Evolutionary conservation across 768 basidiomycete genomes (phyloP).

Genomic region (Russula sp.): DNA sequence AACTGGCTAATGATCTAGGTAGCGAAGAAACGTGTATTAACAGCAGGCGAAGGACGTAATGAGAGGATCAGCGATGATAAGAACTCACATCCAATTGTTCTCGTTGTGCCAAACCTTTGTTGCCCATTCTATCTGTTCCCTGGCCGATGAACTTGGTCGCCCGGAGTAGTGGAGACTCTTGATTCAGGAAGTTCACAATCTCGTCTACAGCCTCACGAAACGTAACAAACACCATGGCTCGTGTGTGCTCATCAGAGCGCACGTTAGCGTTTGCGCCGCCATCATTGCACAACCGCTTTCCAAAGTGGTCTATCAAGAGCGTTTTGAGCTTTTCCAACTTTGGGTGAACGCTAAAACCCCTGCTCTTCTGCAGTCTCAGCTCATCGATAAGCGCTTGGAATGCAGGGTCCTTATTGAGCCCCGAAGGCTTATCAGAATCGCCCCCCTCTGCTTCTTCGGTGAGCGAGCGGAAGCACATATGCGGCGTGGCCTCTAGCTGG

Average conservation of each 20-base stretch:
- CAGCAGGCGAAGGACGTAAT: not conserved
- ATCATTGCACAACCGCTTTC: constrained; percentile 34
- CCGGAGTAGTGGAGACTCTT: constrained; percentile 69
- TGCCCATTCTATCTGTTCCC: constrained; percentile 74
- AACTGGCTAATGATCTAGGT: constrained; percentile 77
- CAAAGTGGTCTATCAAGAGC: constrained; percentile 76
- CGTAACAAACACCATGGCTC: constrained; percentile 93
- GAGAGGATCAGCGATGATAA: not conserved
- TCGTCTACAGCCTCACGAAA: constrained; percentile 88
- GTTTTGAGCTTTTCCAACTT: constrained; percentile 83
- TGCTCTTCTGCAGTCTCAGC: constrained; percentile 47
- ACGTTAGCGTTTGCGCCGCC: constrained; percentile 13
- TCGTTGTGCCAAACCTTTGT: constrained; percentile 83
- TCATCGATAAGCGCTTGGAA: constrained; percentile 63
- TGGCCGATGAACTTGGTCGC: constrained; percentile 89
- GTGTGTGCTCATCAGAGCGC: constrained; percentile 36
- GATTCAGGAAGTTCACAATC: constrained; percentile 72
- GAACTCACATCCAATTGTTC: constrained; percentile 75
- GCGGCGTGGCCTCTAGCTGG: constrained; percentile 76
- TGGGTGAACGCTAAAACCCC: constrained; percentile 66
- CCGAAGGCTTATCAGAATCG: constrained; percentile 33
- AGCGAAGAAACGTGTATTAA: not conserved
- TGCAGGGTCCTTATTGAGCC: constrained; percentile 42
- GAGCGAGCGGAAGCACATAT: constrained; percentile 68
- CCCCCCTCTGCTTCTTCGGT: constrained; percentile 39